Base-by-base conservation (phyloP, 306 rosid genomes). In the Erythrophleum fordii region DNA sequence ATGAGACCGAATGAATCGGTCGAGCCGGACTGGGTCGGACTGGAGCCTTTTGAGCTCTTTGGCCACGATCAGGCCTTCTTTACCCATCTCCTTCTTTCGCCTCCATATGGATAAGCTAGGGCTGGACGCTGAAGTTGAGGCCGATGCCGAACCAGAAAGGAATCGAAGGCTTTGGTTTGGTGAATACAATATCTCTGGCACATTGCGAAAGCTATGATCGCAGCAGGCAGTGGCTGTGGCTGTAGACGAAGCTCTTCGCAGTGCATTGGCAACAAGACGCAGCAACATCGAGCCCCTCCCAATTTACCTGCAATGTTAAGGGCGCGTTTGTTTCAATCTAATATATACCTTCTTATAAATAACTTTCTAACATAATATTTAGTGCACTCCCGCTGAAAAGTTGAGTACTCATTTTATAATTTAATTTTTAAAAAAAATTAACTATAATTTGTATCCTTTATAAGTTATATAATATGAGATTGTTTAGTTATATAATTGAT, bases 31-130 rank as follows among this genome's bases (percentile, higher is more conserved):
- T 11, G 91, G 86, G 25, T 91, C 22, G 29, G 92, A 83, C 25
- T 46, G 85, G 69, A 89, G 85, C 72, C 97, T 79, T 81, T 93
- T 93, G 37, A 93, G 94, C 82, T 88, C 98, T 86, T 95, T 92
- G 70, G 95, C 95, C 0, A 68, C 80, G 17, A 91, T 62, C 69
- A 92, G 83, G 48, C 95, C 97, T 87, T 95, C 99, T 75, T 95
- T 95, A 29, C 97, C 91, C 86, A 95, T 84, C 88, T 95, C 98
- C 83, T 95, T 95, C 89, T 80, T 95, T 76, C 97, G 88, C 85
- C 99, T 83, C 99, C 99, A 95, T 84, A 95, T 89, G 3, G 97
- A 95, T 22, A 95, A 80, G 86, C 99, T 92, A n/a, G 97, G 94
- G 49, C 93, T 92, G 2, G 96, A 92, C 9, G 95, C 91, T 6